These are phyloP conservation scores for Lotus japonicus DNA, from an alignment of 306 rosid species.

Conservation along the genomic window DNA sequence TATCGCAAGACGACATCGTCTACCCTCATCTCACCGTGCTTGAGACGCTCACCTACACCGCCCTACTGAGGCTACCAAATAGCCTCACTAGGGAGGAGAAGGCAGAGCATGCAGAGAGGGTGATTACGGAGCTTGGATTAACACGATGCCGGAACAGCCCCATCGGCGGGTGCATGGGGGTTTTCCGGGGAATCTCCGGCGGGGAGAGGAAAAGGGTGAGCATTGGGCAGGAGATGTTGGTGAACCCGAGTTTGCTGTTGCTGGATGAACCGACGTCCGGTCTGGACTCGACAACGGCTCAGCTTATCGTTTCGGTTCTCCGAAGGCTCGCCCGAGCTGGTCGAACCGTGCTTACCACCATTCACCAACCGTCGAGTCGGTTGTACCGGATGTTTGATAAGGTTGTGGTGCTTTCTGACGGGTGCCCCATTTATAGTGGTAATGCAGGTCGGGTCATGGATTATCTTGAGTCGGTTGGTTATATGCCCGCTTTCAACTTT, in stretches of 20 bases:
- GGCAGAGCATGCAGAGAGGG: slow-evolving; percentile 42
- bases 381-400: slow-evolving; percentile 74
- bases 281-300: slow-evolving; percentile 77
- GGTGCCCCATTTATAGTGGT: slow-evolving; percentile 66
- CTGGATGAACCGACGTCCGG: slow-evolving; percentile 91
- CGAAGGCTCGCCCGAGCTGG: slow-evolving; percentile 48
- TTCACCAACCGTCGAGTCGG: slow-evolving; percentile 83
- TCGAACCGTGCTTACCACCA: slow-evolving; percentile 69
- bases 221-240: slow-evolving; percentile 82
- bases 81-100: slow-evolving; percentile 49
- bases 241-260: slow-evolving; percentile 69
- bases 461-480: slow-evolving; percentile 58
- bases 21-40: slow-evolving; percentile 80
- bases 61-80: slow-evolving; percentile 59
- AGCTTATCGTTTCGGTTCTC: slow-evolving; percentile 44
- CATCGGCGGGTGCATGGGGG: slow-evolving; percentile 54
- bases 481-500: slow-evolving; percentile 49
- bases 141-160: slow-evolving; percentile 46
- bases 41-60: slow-evolving; percentile 62
- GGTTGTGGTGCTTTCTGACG: slow-evolving; percentile 63
- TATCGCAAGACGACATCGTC: slow-evolving; percentile 67
- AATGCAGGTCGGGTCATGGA: slow-evolving; percentile 57
- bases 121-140: slow-evolving; percentile 59
- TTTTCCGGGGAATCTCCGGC: slow-evolving; percentile 68
- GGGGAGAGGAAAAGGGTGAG: slow-evolving; percentile 85